phyloP scores from a whole-genome alignment of 2,329 filamentous ascomycete genomes.

The Escovopsis weberi region DNA sequence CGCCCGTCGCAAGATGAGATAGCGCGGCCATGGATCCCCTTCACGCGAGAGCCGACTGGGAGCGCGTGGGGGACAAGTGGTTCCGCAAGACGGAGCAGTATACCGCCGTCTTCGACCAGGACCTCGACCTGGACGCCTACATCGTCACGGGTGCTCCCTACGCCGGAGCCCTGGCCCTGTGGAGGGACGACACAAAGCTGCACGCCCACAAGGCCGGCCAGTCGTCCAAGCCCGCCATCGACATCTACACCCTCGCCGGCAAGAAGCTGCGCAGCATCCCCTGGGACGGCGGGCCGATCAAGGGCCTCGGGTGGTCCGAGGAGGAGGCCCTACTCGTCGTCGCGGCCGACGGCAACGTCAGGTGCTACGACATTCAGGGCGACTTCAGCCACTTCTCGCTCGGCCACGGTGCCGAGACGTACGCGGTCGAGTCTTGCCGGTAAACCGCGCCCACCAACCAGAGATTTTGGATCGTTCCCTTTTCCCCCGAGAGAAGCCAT shows the following conservation, averaged over 20 bases:
- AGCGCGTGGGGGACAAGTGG: slow-evolving; percentile 81
- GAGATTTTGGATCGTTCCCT: neutral
- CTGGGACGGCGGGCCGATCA: slow-evolving; percentile 83
- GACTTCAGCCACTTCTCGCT: slow-evolving; percentile 93
- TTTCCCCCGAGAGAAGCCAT: no score
- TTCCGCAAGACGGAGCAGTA: slow-evolving; percentile 93
- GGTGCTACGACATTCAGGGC: slow-evolving; percentile 83
- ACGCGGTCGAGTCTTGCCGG: slow-evolving; percentile 74
- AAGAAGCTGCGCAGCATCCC: slow-evolving; percentile 73
- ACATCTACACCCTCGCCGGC: slow-evolving; percentile 86
- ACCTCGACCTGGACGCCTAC: slow-evolving; percentile 91
- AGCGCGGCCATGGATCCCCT: slow-evolving; percentile 35
- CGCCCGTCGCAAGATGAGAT: slow-evolving; percentile 14
- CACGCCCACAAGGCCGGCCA: slow-evolving; percentile 61
- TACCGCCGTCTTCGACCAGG: slow-evolving; percentile 81
- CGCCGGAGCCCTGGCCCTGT: slow-evolving; percentile 84
- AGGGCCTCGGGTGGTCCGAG: slow-evolving; percentile 88
- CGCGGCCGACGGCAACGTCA: slow-evolving; percentile 76
- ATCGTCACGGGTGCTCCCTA: slow-evolving; percentile 83
- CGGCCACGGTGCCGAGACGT: slow-evolving; percentile 77
- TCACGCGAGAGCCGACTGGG: slow-evolving; percentile 77
- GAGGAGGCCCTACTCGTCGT: slow-evolving; percentile 85
- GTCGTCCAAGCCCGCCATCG: slow-evolving; percentile 67
- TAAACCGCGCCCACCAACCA: slow-evolving; percentile 10
- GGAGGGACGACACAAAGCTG: slow-evolving; percentile 77